Percentiles rank a stretch among this genome's conserved stretches.
Conservation (phyloP, 23 red algal species). For the Porphyridium purpureum region DNA sequence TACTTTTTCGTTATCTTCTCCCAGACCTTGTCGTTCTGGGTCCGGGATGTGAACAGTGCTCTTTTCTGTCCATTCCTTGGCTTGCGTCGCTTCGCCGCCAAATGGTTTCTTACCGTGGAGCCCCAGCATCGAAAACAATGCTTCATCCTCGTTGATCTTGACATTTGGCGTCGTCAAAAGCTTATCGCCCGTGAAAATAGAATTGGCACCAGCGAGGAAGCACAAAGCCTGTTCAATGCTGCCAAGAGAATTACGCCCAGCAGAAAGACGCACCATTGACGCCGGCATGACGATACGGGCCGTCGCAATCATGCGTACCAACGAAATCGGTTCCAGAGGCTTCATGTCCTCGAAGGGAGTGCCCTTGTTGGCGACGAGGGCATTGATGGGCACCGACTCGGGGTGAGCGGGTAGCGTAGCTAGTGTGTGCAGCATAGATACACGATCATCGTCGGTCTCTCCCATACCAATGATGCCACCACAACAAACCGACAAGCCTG, state of each 20-base stretch:
- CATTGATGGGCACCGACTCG: conserved; percentile 92
- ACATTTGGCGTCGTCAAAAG: conserved; percentile 95
- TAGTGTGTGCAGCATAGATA: conserved; percentile 86
- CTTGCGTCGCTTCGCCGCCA: background rate
- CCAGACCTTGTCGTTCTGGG: background rate
- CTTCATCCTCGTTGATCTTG: conserved; percentile 41
- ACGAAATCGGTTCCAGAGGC: conserved; percentile 50
- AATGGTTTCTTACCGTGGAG: conserved; percentile 64
- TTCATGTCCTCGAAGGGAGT: conserved; percentile 78
- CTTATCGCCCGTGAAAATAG: conserved; percentile 97
- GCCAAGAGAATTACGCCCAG: conserved; percentile 60
- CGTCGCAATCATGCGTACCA: conserved; percentile 84
- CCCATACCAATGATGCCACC: conserved; percentile 95
- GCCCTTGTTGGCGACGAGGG: conserved; percentile 80
- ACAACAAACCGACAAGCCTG: conserved; percentile 91
- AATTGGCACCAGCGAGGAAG: conserved; percentile 95
- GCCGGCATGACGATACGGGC: conserved; percentile 84
- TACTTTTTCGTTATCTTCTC: no score
- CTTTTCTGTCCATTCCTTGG: background rate
- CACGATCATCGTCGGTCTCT: conserved; percentile 76
- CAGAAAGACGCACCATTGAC: conserved; percentile 90
- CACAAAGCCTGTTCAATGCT: conserved; percentile 87
- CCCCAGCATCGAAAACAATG: conserved; percentile 65
- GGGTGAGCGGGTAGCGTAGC: conserved; percentile 86
- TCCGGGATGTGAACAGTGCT: background rate